These are phyloP conservation scores for Eucalyptus cloeziana DNA, from an alignment of 345 rosid species.

Conservation along the genomic window DNA sequence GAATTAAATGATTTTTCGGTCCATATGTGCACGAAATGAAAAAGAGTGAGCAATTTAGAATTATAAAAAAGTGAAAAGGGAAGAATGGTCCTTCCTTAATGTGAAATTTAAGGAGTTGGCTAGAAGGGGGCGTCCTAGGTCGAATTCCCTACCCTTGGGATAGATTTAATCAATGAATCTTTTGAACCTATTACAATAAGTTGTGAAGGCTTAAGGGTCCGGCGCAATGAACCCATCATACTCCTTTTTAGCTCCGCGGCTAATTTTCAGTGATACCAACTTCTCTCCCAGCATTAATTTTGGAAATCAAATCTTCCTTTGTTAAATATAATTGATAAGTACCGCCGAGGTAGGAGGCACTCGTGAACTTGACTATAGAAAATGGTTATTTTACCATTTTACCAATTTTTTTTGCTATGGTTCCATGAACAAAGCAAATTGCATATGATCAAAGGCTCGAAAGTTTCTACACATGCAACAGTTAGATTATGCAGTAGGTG, in stretches of 20 bases:
- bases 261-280: not conserved
- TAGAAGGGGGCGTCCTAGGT: not conserved
- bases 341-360: not conserved
- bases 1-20: not conserved
- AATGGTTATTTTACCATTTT: not conserved
- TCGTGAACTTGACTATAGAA: not conserved
- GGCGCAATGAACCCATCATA: not conserved
- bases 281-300: not conserved
- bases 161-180: not conserved
- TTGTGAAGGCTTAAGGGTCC: not conserved
- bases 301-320: not conserved
- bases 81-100: not conserved
- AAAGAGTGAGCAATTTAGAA: not conserved
- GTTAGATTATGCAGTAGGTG: not conserved
- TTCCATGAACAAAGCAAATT: not conserved
- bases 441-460: not conserved
- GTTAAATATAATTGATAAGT: not conserved
- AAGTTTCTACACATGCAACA: not conserved
- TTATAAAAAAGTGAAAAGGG: not conserved
- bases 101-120: not conserved
- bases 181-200: not conserved
- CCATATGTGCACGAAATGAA: not conserved
- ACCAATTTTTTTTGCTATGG: not conserved
- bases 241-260: not conserved
- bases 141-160: not conserved